Base-by-base conservation (phyloP, 78 protist genomes). In the Anaeramoeba flamelloides region DNA sequence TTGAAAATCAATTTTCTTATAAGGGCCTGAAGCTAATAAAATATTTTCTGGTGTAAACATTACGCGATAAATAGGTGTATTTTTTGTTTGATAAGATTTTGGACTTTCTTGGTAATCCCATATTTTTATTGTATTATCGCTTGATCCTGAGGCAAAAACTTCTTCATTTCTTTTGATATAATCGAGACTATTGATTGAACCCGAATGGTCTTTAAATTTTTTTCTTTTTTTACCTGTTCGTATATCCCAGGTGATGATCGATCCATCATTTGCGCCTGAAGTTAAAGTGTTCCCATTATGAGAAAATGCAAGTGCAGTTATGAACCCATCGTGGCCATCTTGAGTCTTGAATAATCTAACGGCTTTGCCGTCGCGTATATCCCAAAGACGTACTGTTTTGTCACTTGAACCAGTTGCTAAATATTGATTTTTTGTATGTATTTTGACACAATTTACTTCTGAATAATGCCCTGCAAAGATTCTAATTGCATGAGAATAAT, bases 391-490 rank as follows among this genome's bases (percentile, higher is more conserved):
- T 38, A 86, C 88, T 4, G 8, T 88, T 69, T 78, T 30, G 74
- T 92, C 96, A 38, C 84, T 75, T 3, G 89, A 83, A 40, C 93
- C 96, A 3, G 94, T 91, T 17, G 91, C 92, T 0, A 93, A 8
- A 40, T 92, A 92, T 81, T 89, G 86, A 41, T 77, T 41, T 78
- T 93, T 93, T 38, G 96, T 94, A 53, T 93, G 96, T 82, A 92
- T 91, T 36, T 31, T 38, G 2, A 93, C 95, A 53, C 82, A 41
- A n/a, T n/a, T n/a, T n/a, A n/a, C n/a, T n/a, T n/a, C n/a, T n/a
- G n/a, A n/a, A n/a, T n/a, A n/a, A n/a, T n/a, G n/a, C n/a, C n/a
- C n/a, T n/a, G n/a, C n/a, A n/a, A n/a, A n/a, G n/a, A n/a, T n/a
- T n/a, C n/a, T n/a, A n/a, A n/a, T n/a, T n/a, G n/a, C n/a, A n/a